Evolutionary conservation across 257 asterid genomes (phyloP).

Genomic region (Eustoma russellianum): DNA sequence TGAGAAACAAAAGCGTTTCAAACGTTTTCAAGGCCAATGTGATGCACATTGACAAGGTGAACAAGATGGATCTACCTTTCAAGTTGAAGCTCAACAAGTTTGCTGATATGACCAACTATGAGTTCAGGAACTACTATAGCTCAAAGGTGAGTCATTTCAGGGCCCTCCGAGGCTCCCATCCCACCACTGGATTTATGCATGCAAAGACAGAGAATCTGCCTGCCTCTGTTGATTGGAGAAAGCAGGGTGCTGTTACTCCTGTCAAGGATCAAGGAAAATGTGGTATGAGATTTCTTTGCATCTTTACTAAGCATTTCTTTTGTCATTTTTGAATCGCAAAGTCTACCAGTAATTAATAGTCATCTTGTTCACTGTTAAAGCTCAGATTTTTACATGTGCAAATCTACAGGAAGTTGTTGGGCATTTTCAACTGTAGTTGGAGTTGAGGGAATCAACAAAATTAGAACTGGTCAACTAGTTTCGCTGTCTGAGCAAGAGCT

Average conservation of each 20-base stretch:
- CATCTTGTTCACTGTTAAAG: too few species aligned
- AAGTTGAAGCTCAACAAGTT: constrained; percentile 72
- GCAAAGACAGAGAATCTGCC: constrained; percentile 38
- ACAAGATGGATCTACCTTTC: constrained; percentile 68
- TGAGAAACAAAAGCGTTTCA: constrained; percentile 65
- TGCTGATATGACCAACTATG: constrained; percentile 71
- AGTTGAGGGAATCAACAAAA: constrained; percentile 79
- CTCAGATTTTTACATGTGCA: too few species aligned
- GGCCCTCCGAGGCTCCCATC: constrained; percentile 40
- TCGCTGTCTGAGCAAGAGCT: constrained; percentile 86
- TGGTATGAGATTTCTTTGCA: constrained; percentile 30
- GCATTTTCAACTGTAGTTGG: constrained; percentile 90
- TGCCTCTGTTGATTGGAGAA: constrained; percentile 69
- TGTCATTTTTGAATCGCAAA: background rate
- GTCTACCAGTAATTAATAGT: too few species aligned
- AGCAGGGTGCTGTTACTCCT: constrained; percentile 65
- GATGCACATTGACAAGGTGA: constrained; percentile 47
- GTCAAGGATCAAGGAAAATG: constrained; percentile 84
- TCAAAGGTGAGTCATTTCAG: constrained; percentile 60
- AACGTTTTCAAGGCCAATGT: constrained; percentile 81
- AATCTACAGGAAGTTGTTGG: constrained; percentile 70
- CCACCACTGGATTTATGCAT: constrained; percentile 48
- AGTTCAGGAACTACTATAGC: constrained; percentile 48
- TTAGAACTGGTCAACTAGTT: constrained; percentile 51
- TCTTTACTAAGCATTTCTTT: background rate